Conservation (phyloP, 176 grass and related monocot species). For the Poa annua region DNA sequence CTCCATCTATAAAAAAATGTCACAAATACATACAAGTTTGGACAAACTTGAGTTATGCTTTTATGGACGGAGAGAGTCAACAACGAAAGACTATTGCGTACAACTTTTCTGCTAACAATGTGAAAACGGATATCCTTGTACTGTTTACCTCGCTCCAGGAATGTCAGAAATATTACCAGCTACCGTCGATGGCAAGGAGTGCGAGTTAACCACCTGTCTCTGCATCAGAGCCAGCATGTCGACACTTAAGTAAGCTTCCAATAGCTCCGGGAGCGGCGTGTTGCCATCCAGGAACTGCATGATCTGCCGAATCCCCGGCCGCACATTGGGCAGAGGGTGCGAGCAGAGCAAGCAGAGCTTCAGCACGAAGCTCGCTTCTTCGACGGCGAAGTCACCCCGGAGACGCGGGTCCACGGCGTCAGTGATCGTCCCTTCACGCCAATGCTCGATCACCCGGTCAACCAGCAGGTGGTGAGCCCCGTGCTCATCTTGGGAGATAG, state of each 20-base stretch:
- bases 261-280: conserved; percentile 33
- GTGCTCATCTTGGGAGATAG: conserved; percentile 28
- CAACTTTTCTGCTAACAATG: background rate
- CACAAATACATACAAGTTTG: too few relatives aligned
- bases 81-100: background rate
- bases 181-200: background rate
- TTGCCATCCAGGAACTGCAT: conserved; percentile 37
- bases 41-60: too few relatives aligned
- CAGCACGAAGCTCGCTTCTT: conserved; percentile 37
- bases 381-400: conserved; percentile 8
- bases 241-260: conserved; percentile 14
- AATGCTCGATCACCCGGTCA: conserved; percentile 43
- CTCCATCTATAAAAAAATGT: too few relatives aligned
- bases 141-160: conserved; percentile 20
- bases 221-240: conserved; percentile 23
- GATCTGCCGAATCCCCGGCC: conserved; percentile 50
- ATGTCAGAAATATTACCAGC: conserved; percentile 45
- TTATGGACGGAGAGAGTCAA: too few relatives aligned
- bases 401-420: conserved; percentile 41
- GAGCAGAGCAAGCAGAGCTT: conserved; percentile 51
- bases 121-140: background rate
- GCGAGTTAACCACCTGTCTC: background rate
- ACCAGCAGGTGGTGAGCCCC: conserved; percentile 26
- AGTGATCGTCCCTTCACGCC: conserved; percentile 29
- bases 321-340: conserved; percentile 37